Evolutionary conservation across 1,284 basidiomycete genomes (phyloP).

Genomic region (Anthracocystis panici-leucophaei): DNA sequence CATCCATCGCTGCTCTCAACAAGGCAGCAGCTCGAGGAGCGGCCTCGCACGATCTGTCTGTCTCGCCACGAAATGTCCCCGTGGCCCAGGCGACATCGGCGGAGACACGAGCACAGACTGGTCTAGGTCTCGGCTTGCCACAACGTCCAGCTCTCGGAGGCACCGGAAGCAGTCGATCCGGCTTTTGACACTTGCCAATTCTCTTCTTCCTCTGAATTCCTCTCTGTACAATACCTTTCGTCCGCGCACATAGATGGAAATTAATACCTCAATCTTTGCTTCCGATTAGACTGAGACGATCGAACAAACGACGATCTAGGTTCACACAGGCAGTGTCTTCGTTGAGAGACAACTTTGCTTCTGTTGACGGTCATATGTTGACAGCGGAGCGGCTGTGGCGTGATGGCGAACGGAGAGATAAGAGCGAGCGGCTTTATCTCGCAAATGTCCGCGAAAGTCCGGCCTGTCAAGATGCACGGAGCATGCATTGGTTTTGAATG

Average conservation of each 20-base stretch:
- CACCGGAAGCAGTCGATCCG: constrained; percentile 31
- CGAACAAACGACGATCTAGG: no score
- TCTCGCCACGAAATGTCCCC: constrained; percentile 19
- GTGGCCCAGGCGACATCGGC: neutral
- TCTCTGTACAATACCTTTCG: neutral
- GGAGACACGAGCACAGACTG: constrained; percentile 22
- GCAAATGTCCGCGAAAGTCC: constrained; percentile 3
- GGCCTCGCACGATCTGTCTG: constrained; percentile 29
- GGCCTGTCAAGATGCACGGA: neutral
- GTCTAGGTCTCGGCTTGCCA: constrained; percentile 34
- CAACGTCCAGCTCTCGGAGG: constrained; percentile 33
- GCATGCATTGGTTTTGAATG: neutral
- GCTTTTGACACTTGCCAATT: constrained; percentile 13
- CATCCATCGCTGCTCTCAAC: constrained; percentile 44
- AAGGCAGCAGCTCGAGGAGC: constrained; percentile 44
- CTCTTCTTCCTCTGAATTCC: neutral
- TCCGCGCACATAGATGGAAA: neutral
- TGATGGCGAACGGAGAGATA: neutral
- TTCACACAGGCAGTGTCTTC: no score
- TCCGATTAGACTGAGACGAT: neutral
- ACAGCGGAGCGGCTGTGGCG: neutral
- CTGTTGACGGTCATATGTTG: neutral
- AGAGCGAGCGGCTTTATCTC: neutral
- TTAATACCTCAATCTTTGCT: neutral
- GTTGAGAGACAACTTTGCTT: no score